Percentiles rank a stretch among this genome's conserved stretches.
These are phyloP conservation scores for Xylaria curta DNA, from an alignment of 495 filamentous ascomycete genomes.

Conservation along the genomic window DNA sequence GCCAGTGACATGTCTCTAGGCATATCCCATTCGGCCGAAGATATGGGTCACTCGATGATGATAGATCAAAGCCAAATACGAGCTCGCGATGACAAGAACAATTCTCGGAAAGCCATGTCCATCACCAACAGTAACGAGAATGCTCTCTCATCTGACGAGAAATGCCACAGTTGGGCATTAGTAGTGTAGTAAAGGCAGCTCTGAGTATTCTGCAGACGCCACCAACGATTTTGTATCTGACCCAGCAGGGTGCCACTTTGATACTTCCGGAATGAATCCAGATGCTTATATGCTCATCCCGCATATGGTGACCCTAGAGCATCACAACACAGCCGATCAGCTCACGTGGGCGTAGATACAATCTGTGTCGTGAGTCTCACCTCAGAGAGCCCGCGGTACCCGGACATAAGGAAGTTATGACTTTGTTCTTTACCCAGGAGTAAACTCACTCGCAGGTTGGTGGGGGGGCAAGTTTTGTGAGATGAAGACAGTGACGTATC, in stretches of 20 bases:
- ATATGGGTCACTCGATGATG: background rate
- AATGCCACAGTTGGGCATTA: background rate
- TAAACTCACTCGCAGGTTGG: background rate
- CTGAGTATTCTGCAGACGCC: background rate
- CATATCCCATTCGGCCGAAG: background rate
- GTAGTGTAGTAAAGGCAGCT: background rate
- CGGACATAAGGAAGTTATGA: background rate
- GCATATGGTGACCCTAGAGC: background rate
- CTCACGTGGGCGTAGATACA: background rate
- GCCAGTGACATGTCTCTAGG: background rate
- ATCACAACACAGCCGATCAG: background rate
- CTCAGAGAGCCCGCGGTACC: background rate
- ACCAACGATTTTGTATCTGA: background rate
- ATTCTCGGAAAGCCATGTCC: background rate
- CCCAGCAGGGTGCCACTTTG: background rate
- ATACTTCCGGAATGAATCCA: background rate
- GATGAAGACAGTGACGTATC: background rate
- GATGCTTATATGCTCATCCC: slow-evolving; percentile 5
- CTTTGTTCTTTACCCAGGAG: background rate
- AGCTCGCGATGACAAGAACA: background rate
- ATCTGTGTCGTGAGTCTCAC: background rate
- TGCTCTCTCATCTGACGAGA: background rate
- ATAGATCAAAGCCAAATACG: background rate
- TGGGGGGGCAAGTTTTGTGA: background rate
- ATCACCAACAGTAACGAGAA: slow-evolving; percentile 8